Base-by-base conservation (phyloP, 306 rosid genomes). In the Prunus mume region DNA sequence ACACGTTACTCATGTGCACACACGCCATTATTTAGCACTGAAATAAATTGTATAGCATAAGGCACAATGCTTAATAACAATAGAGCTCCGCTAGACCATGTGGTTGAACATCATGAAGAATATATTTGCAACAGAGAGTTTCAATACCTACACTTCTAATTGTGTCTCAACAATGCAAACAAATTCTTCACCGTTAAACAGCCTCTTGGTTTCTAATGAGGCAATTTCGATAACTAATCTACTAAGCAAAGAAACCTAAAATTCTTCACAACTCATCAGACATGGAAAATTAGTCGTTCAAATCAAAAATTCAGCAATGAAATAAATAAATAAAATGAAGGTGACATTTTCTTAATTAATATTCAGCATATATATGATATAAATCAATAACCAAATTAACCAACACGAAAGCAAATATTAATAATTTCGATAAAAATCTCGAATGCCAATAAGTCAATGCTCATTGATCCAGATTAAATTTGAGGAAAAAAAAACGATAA, bases 371-470 rank as follows among this genome's bases (percentile, higher is more conserved):
- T 34, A 34, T 34, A 34, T 12, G 12, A 45, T 67, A 12, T 32
- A 10, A 38, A 24, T 13, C 25, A 56, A 72, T 13, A 56, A 14
- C 41, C 5, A 13, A 43, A 71, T 38, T 63, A 41, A 8, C 15
- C 63, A 24, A 43, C 24, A 73, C 46, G 32, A 34, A 55, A 71
- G 6, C n/a, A 55, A 72, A 72, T 15, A 77, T 64, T 17, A 19
- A 72, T 13, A 28, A 32, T 52, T 34, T 12, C 10, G 4, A 71
- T 13, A 55, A 71, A 43, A 73, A 56, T 22, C 22, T 28, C 25
- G 3, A 58, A 58, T 6, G 30, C 47, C 17, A 61, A 73, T 6
- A 71, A 52, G n/a, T 27, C 68, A 57, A 57, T 15, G 65, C 24
- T 0, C 65, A 57, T 12, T 8, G 14, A 56, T 38, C 38, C 46